These are phyloP conservation scores for Helichrysum umbraculigerum DNA, from an alignment of 129 eudicot genomes.

Conservation along the genomic window DNA sequence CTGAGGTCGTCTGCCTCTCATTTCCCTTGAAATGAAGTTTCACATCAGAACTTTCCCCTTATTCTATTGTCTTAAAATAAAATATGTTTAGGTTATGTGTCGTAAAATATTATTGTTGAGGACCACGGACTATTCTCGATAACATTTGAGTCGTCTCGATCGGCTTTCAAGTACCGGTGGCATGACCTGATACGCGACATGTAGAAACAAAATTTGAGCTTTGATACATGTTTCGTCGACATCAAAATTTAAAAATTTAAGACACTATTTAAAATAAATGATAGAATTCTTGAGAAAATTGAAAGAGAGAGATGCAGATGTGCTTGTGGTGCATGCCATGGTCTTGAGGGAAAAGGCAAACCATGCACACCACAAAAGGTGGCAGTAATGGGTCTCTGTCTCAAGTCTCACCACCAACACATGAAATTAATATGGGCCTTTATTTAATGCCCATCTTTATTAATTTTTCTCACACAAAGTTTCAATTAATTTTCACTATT, in stretches of 20 bases:
- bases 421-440: constrained; percentile 9
- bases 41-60: too few species aligned
- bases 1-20: too few species aligned
- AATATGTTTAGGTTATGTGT: too few species aligned
- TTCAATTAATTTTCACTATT: background rate
- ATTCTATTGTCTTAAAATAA: too few species aligned
- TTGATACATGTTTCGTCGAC: background rate
- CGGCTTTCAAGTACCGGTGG: background rate
- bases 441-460: background rate
- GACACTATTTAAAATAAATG: background rate
- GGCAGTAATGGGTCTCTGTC: constrained; percentile 5
- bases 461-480: background rate
- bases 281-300: background rate
- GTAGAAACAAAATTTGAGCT: background rate
- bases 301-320: background rate
- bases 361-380: constrained; percentile 16
- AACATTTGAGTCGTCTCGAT: background rate
- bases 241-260: background rate
- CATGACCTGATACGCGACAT: background rate
- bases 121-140: constrained; percentile 4
- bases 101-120: background rate
- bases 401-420: background rate
- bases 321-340: constrained; percentile 11
- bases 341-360: background rate
- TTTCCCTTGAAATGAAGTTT: too few species aligned